phyloP scores from a whole-genome alignment of 2,329 filamentous ascomycete species.

The Penicillium italicum region DNA sequence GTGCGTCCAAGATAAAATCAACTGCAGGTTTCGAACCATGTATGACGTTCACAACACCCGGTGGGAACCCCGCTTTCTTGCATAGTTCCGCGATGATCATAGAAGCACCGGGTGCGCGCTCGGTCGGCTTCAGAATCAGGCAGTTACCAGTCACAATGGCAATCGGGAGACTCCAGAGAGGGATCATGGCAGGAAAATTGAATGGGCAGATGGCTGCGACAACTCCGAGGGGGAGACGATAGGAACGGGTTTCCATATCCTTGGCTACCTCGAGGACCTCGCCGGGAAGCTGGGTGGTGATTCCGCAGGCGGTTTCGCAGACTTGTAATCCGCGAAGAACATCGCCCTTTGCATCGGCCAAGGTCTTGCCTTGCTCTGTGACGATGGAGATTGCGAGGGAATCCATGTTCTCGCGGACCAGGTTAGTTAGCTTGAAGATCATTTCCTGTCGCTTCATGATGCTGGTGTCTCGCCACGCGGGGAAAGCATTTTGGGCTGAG shows the following conservation, averaged over 20 bases:
- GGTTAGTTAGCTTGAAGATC: constrained; percentile 59
- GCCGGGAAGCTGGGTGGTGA: constrained; percentile 59
- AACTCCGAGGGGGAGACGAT: constrained; percentile 59
- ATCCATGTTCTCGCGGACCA: constrained; percentile 62
- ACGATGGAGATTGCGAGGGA: constrained; percentile 59
- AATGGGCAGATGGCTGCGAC: constrained; percentile 61
- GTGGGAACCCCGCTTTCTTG: constrained; percentile 51
- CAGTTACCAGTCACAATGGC: constrained; percentile 48
- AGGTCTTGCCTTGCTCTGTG: constrained; percentile 62
- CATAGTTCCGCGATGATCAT: constrained; percentile 59
- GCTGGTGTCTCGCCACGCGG: constrained; percentile 54
- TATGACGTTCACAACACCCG: background rate
- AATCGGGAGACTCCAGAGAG: constrained; percentile 2
- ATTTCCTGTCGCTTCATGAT: constrained; percentile 57
- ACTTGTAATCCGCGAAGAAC: constrained; percentile 62
- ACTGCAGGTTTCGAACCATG: constrained; percentile 51
- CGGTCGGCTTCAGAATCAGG: constrained; percentile 58
- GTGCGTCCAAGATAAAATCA: constrained; percentile 63
- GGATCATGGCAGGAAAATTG: constrained; percentile 51
- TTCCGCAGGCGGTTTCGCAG: constrained; percentile 61
- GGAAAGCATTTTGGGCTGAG: constrained; percentile 58
- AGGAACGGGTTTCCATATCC: constrained; percentile 63
- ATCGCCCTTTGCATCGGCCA: constrained; percentile 60
- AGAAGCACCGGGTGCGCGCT: constrained; percentile 56
- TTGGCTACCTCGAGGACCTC: constrained; percentile 61